A percentile compares a stretch with the other conserved stretches of the same genome.
These are phyloP conservation scores for Obelidium mucronatum DNA, from an alignment of 192 early-diverging fungal species.

Conservation along the genomic window DNA sequence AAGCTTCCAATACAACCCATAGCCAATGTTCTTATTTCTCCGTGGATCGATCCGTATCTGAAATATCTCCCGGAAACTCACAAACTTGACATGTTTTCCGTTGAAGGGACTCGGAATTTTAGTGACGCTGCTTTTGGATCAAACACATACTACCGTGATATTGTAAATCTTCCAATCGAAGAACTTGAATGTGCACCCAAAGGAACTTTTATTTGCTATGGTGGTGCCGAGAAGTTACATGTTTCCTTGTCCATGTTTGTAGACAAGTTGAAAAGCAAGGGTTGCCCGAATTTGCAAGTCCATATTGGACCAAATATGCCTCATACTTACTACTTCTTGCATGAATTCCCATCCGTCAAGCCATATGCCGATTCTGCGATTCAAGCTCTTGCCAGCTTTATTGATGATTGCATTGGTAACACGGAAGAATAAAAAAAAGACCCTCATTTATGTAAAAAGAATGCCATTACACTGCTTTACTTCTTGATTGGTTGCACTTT, in stretches of 20 bases:
- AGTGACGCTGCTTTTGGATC: not conserved
- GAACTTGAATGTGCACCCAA: slow-evolving; percentile 22
- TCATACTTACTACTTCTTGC: too few species aligned
- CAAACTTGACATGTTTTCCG: not conserved
- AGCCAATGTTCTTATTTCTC: not conserved
- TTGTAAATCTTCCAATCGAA: not conserved
- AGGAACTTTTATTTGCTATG: slow-evolving; percentile 36
- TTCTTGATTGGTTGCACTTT: slow-evolving; percentile 70
- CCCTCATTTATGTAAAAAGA: too few species aligned
- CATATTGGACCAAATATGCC: too few species aligned
- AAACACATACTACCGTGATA: not conserved
- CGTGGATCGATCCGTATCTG: not conserved
- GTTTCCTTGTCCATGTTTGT: too few species aligned
- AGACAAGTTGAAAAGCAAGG: too few species aligned
- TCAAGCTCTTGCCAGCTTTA: too few species aligned
- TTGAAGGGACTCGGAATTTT: not conserved
- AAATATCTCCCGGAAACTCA: not conserved
- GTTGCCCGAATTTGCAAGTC: too few species aligned
- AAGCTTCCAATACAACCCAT: not conserved
- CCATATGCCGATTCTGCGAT: too few species aligned
- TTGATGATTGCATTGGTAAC: slow-evolving; percentile 58
- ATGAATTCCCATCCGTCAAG: too few species aligned
- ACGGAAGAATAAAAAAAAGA: not conserved
- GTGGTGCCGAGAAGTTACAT: slow-evolving; percentile 34
- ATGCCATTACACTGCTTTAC: too few species aligned